Evolutionary conservation across 2,329 filamentous ascomycete genomes (phyloP), one percentile per base, ranked within the genome.

Genomic region (Hypoxylon sp.): DNA sequence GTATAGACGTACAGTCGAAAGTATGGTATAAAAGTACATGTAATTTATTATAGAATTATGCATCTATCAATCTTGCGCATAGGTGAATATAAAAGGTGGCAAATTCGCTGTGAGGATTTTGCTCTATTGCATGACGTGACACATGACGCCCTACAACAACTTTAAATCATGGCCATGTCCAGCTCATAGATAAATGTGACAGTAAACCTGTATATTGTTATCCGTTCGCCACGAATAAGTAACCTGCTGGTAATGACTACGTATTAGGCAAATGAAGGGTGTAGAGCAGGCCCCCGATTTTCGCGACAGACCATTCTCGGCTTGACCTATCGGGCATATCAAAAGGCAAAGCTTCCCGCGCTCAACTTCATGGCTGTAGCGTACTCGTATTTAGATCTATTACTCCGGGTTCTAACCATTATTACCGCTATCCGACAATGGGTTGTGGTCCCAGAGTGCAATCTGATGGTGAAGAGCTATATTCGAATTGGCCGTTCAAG

Each of bases 31-130:
- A 27, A 27, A n/a, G n/a, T n/a, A n/a, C n/a, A n/a, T n/a, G 29
- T 21, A 34, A 4, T 34, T 32, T 45, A 30, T 51, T 32, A 21
- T 16, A 16, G 11, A 8, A 16, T 46, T 43, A 37, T 45, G 30
- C 25, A 51, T 32, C 11, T 45, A 34, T 25, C 29, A 21, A 11
- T 37, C 8, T 60, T 23, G 5, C 2, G 43, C 21, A 54, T 61
- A 55, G 32, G 50, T 32, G 50, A 32, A 61, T 61, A 43, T 48
- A 50, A 5, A 34, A 32, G 27, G 58, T 51, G 51, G 51, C 45
- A 16, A 56, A 61, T 16, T 7, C 5, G 7, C 9, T n/a, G 1
- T 25, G 30, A 53, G 7, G 41, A 25, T 8, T 29, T 8, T 34
- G 37, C 7, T 29, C 25, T 34, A 21, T 61, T 43, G 41, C 41